Conservation (phyloP, 352 stramenopile genomes). For the Phytopythium kandeliae region DNA sequence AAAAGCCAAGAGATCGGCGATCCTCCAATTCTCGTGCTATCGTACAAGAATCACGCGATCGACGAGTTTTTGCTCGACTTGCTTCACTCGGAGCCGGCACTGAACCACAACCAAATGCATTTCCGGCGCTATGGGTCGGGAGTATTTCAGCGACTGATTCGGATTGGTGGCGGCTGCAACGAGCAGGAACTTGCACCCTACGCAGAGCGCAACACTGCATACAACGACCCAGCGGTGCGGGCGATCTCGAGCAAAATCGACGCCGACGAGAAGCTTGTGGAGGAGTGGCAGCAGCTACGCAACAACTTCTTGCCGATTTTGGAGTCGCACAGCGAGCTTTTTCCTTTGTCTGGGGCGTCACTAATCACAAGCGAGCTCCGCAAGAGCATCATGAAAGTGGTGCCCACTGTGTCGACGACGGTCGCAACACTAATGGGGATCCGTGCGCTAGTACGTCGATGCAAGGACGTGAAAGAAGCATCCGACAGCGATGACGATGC, state of each 20-base stretch:
- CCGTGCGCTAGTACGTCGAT: background rate
- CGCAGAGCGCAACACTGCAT: conserved; percentile 25
- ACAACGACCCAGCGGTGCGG: conserved; percentile 19
- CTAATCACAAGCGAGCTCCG: background rate
- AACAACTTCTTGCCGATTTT: conserved; percentile 24
- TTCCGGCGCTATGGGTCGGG: conserved; percentile 14
- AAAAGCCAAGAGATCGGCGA: conserved; percentile 57
- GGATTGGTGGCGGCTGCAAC: conserved; percentile 60
- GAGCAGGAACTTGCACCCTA: conserved; percentile 50
- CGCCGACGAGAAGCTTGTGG: conserved; percentile 18
- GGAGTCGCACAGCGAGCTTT: conserved; percentile 15
- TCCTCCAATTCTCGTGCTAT: conserved; percentile 77
- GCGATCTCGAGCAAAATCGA: conserved; percentile 23
- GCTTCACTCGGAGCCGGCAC: conserved; percentile 37
- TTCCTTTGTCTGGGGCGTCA: background rate
- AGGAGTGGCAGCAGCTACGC: conserved; percentile 30
- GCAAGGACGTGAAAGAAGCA: background rate
- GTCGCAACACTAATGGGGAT: conserved; percentile 12
- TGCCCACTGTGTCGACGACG: conserved; percentile 15
- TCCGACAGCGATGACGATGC: background rate
- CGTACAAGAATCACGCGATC: conserved; percentile 88
- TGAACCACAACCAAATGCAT: conserved; percentile 15
- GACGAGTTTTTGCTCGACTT: conserved; percentile 84
- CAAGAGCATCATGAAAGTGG: conserved; percentile 9
- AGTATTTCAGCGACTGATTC: conserved; percentile 42